A percentile compares a stretch with the other conserved stretches of the same genome.
Evolutionary conservation across 2,329 filamentous ascomycete species (phyloP).

Genomic region (Talaromyces sp.): DNA sequence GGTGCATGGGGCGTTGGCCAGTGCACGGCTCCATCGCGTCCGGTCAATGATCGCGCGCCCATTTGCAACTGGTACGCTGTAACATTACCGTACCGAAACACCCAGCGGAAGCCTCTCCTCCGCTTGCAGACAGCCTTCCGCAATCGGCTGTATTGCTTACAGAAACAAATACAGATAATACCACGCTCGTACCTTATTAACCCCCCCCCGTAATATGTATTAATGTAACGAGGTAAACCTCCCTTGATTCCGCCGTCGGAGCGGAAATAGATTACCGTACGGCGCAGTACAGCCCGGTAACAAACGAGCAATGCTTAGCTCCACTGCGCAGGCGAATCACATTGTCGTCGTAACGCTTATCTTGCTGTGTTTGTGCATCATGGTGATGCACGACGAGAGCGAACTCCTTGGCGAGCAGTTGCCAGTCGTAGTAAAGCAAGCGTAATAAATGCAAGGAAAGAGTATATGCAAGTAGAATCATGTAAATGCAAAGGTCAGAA

Average conservation of each 20-base stretch:
- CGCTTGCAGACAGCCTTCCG: not conserved
- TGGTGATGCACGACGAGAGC: not conserved
- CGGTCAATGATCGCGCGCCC: not conserved
- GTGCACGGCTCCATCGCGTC: not conserved
- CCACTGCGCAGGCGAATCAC: not conserved
- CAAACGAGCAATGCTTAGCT: not conserved
- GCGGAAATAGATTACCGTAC: not conserved
- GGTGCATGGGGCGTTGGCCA: slow-evolving; percentile 1
- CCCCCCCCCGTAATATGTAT: no score
- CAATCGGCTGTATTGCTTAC: not conserved
- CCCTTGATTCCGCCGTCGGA: not conserved
- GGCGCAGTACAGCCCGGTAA: not conserved
- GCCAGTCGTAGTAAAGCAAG: no score
- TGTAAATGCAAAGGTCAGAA: not conserved
- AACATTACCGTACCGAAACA: not conserved
- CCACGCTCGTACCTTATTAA: no score
- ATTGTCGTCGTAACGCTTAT: not conserved
- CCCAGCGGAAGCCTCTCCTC: not conserved
- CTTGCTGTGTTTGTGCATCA: not conserved
- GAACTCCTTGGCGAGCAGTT: no score
- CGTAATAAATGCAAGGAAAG: not conserved
- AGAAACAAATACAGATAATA: no score
- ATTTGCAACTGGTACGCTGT: not conserved
- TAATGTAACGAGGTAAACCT: no score
- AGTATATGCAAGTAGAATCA: not conserved